phyloP scores from a whole-genome alignment of 179 eudicot species.

The Camellia oleifera region DNA sequence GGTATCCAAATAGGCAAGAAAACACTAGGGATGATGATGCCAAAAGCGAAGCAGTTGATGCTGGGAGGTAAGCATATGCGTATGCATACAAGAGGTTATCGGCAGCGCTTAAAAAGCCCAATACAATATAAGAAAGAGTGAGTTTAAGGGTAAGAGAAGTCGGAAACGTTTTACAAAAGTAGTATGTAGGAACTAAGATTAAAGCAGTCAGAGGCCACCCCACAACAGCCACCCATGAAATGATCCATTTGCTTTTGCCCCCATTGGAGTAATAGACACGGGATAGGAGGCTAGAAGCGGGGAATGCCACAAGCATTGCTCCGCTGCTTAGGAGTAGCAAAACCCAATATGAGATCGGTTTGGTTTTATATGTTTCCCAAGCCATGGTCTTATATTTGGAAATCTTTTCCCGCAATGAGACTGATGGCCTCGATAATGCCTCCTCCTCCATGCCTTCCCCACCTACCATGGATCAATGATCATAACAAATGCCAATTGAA shows the following conservation, averaged over 20 bases:
- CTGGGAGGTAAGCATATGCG: constrained; percentile 92
- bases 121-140: constrained; percentile 39
- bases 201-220: constrained; percentile 79
- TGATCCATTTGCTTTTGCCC: constrained; percentile 65
- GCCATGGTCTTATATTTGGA: constrained; percentile 26
- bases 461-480: constrained; percentile 10
- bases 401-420: constrained; percentile 31
- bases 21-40: constrained; percentile 79
- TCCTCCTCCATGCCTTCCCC: constrained; percentile 25
- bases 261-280: constrained; percentile 57
- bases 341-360: constrained; percentile 79
- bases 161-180: constrained; percentile 44
- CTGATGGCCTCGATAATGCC: constrained; percentile 17
- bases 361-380: constrained; percentile 45
- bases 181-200: constrained; percentile 53
- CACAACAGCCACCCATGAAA: constrained; percentile 77
- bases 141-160: constrained; percentile 64
- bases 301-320: constrained; percentile 60
- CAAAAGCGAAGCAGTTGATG: constrained; percentile 87
- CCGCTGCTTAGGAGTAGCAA: constrained; percentile 52
- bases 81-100: constrained; percentile 91
- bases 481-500: constrained; percentile 1
- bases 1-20: constrained; percentile 70
- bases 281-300: constrained; percentile 61
- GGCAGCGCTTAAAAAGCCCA: constrained; percentile 81